These are phyloP conservation scores for Ceratocystis cacaofunesta DNA, from an alignment of 2,329 filamentous ascomycete genomes.

Conservation along the genomic window DNA sequence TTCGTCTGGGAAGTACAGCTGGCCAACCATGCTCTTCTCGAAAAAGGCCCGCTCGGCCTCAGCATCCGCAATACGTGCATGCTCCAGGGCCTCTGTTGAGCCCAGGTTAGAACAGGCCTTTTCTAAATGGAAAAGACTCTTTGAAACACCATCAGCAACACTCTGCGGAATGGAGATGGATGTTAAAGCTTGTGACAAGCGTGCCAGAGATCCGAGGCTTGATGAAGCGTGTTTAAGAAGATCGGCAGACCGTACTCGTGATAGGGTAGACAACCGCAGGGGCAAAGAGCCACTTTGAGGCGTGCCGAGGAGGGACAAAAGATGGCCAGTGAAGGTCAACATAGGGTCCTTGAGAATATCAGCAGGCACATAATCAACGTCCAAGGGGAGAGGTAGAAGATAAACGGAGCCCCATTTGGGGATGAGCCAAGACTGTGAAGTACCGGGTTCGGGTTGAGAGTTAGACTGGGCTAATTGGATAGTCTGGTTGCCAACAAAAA, in stretches of 20 bases:
- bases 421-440: constrained; percentile 65
- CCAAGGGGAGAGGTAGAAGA: constrained; percentile 34
- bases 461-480: constrained; percentile 35
- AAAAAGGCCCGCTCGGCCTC: constrained; percentile 93
- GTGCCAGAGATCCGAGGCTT: constrained; percentile 81
- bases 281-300: constrained; percentile 72
- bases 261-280: constrained; percentile 68
- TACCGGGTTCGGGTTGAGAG: constrained; percentile 20
- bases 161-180: constrained; percentile 82
- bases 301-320: constrained; percentile 74
- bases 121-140: constrained; percentile 63
- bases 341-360: constrained; percentile 63
- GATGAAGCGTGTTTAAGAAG: constrained; percentile 81
- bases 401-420: constrained; percentile 81
- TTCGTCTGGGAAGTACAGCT: constrained; percentile 96
- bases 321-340: constrained; percentile 78
- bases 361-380: constrained; percentile 40
- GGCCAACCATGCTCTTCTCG: constrained; percentile 96
- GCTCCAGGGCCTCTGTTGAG: constrained; percentile 51
- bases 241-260: constrained; percentile 71
- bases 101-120: constrained; percentile 60
- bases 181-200: constrained; percentile 66
- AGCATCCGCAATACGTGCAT: constrained; percentile 70
- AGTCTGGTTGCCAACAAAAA: constrained; percentile 71
- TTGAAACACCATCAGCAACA: constrained; percentile 73